Conservation (phyloP, 1,284 basidiomycete species). For the Quambalaria eucalypti region DNA sequence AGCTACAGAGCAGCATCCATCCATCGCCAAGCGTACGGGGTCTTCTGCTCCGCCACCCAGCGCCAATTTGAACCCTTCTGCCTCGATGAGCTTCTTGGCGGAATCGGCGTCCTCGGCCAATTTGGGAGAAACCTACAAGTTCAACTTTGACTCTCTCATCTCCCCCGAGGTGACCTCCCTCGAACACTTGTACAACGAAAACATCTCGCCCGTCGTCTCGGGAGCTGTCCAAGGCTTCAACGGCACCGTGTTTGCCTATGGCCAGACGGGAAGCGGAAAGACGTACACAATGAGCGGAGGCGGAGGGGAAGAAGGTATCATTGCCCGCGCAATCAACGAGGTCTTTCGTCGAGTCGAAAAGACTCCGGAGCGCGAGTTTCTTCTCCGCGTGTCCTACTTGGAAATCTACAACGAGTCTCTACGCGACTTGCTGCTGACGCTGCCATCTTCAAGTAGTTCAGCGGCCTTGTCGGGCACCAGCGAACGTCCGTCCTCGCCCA, state of each 20-base stretch:
- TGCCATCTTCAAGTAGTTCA: neutral
- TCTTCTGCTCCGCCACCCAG: constrained; percentile 15
- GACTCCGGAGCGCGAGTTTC: constrained; percentile 46
- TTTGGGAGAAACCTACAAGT: constrained; percentile 27
- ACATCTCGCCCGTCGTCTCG: constrained; percentile 52
- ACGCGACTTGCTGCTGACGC: constrained; percentile 50
- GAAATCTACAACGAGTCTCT: constrained; percentile 58
- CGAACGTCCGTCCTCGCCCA: constrained; percentile 12
- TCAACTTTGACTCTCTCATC: constrained; percentile 40
- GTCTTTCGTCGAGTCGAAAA: constrained; percentile 51
- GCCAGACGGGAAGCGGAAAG: constrained; percentile 48
- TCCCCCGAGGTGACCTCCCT: constrained; percentile 14
- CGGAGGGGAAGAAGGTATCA: constrained; percentile 79
- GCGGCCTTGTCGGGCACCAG: neutral
- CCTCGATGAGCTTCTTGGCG: constrained; percentile 10
- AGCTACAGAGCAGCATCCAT: constrained; percentile 41
- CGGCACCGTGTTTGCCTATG: constrained; percentile 41
- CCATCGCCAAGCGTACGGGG: constrained; percentile 34
- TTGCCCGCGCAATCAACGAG: constrained; percentile 70
- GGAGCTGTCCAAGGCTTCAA: constrained; percentile 87
- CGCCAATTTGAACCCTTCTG: neutral
- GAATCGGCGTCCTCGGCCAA: constrained; percentile 5
- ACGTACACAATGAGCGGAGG: constrained; percentile 62
- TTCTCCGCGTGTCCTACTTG: constrained; percentile 55
- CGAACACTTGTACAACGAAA: constrained; percentile 47